Evolutionary conservation across 148 eudicot species (phyloP), one percentile per base, ranked within the genome.

Genomic region (Fagopyrum esculentum): DNA sequence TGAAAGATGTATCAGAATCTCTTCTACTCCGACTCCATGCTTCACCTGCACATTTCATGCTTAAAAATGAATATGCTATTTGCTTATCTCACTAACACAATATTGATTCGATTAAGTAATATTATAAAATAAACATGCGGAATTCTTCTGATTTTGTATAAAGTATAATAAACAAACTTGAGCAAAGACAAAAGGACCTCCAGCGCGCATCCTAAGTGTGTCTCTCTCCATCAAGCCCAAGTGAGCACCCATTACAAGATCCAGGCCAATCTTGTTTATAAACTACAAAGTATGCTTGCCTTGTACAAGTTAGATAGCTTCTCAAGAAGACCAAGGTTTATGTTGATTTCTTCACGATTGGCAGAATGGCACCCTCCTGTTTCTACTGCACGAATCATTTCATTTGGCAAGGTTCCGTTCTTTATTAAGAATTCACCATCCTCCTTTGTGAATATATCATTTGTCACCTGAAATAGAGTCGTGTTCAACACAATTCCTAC

Each of bases 321-420:
- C 83, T 94, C 98, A 70, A 94, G 97, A 70, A 97, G 97, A 49
- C 96, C 97, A 46, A 94, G 90, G 79, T 94, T 94, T 73, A 94
- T 94, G 90, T 97, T 94, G 80, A 94, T 94, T 78, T 94, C 98
- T 84, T 94, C 98, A 72, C 98, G 92, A 73, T 91, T 94, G 43
- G 98, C 98, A 56, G 98, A 97, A 76, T 94, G 98, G 80, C 98
- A 94, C 45, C 98, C 98, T 56, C 98, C 98, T 15, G 98, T 94
- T 83, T 94, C 98, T 26, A 94, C 96, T 77, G 98, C 98, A 68
- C 98, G 97, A 72, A 94, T 90, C 80, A 97, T 87, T 73, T 94
- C 98, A 81, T 88, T 96, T 3, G 98, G 96, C 70, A 94, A 92
- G 50, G 98, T 97, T 76, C 93, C 98, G 64, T 94, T 85, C 86